A percentile compares a stretch with the other conserved stretches of the same genome.
These are phyloP conservation scores for Nicotiana tomentosiformis DNA, from an alignment of 257 asterid genomes.

Conservation along the genomic window DNA sequence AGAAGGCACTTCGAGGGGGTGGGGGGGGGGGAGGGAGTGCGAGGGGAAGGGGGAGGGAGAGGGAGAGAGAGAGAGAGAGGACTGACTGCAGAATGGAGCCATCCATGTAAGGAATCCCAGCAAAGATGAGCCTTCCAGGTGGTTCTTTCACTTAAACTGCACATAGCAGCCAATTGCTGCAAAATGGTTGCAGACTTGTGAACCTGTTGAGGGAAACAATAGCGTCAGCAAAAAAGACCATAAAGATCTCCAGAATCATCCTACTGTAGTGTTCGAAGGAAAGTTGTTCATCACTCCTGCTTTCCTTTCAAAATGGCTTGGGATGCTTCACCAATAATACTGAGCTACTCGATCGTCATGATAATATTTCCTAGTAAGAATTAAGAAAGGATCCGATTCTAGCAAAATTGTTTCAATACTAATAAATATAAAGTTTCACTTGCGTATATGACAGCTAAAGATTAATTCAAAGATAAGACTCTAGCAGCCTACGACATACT, in stretches of 20 bases:
- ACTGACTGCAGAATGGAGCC: conserved; percentile 74
- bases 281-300: background rate
- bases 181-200: conserved; percentile 70
- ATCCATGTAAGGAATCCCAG: conserved; percentile 64
- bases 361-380: background rate
- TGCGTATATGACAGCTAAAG: background rate
- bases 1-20: background rate
- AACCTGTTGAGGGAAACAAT: conserved; percentile 41
- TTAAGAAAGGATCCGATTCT: background rate
- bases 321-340: background rate
- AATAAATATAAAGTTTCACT: background rate
- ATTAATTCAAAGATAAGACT: background rate
- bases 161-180: conserved; percentile 72
- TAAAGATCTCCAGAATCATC: background rate
- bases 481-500: background rate
- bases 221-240: background rate
- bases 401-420: background rate
- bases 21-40: conserved; percentile 8
- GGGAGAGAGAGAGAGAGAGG: conserved; percentile 16
- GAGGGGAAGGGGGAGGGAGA: background rate
- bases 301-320: background rate
- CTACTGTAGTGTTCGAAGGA: background rate
- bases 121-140: conserved; percentile 48
- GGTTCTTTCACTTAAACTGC: conserved; percentile 70
- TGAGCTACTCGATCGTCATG: background rate